Conservation (phyloP, 768 basidiomycete genomes). For the Tulasnella sp. region DNA sequence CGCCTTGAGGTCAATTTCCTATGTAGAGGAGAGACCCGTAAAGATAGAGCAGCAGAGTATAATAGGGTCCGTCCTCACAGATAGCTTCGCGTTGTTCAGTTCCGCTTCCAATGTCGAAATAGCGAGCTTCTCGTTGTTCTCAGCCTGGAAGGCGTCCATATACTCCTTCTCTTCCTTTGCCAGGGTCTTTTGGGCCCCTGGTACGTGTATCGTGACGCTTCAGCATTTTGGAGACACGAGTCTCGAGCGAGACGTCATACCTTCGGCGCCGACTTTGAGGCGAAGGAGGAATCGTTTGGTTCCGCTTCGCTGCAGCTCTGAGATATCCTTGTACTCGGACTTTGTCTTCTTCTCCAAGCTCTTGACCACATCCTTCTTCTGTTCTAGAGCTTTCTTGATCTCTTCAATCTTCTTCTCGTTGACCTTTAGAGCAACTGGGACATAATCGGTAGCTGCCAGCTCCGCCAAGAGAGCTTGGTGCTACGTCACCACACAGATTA, state of each 20-base stretch:
- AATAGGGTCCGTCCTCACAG: not conserved
- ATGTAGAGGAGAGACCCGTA: not conserved
- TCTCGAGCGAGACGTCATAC: not conserved
- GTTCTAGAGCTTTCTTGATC: slow-evolving; percentile 3
- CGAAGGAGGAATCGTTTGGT: slow-evolving; percentile 6
- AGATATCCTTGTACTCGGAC: slow-evolving; percentile 7
- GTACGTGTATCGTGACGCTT: not conserved
- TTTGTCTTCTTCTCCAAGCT: not conserved
- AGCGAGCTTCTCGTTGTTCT: slow-evolving; percentile 9
- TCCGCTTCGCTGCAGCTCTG: not conserved
- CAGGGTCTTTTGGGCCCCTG: not conserved
- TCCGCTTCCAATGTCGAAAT: slow-evolving; percentile 6
- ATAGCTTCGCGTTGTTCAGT: not conserved
- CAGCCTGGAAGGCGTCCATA: slow-evolving; percentile 10
- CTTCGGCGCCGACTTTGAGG: not conserved
- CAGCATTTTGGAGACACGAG: not conserved
- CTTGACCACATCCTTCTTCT: not conserved
- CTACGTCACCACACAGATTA: not conserved
- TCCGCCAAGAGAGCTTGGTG: not conserved
- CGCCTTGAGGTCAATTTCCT: not conserved
- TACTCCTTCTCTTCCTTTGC: slow-evolving; percentile 12
- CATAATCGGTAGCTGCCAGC: slow-evolving; percentile 2
- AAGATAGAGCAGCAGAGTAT: not conserved
- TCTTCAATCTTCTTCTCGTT: slow-evolving; percentile 5
- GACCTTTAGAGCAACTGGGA: not conserved